A percentile compares a stretch with the other conserved stretches of the same genome.
phyloP scores from a whole-genome alignment of 768 basidiomycete species.

The Xanthoconium purpureum region DNA sequence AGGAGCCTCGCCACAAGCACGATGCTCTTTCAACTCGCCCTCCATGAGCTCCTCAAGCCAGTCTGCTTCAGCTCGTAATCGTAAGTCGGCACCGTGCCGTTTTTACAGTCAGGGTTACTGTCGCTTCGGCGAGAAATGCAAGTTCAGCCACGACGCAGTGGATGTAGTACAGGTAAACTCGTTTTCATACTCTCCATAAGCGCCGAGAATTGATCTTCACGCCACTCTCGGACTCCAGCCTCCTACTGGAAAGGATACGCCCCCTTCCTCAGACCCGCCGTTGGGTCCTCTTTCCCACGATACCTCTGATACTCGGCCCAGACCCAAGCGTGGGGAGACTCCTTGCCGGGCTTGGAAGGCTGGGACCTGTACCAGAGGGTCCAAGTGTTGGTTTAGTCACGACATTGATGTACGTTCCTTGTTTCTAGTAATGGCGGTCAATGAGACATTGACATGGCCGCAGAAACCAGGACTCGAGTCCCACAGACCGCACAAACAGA shows the following conservation, averaged over 20 bases:
- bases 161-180: constrained; percentile 6
- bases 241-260: neutral
- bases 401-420: constrained; percentile 28
- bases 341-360: constrained; percentile 35
- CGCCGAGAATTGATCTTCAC: neutral
- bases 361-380: constrained; percentile 37
- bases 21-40: neutral
- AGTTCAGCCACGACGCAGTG: constrained; percentile 17
- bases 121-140: constrained; percentile 28
- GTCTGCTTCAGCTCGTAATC: neutral
- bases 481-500: neutral
- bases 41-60: constrained; percentile 7
- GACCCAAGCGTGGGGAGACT: constrained; percentile 19
- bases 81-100: constrained; percentile 19
- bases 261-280: neutral
- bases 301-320: constrained; percentile 16
- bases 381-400: constrained; percentile 36
- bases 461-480: constrained; percentile 9
- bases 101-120: constrained; percentile 22
- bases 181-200: neutral
- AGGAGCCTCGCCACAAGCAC: neutral
- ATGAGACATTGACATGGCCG: neutral
- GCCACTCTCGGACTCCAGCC: neutral
- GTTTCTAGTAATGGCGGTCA: neutral
- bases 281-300: neutral